Evolutionary conservation across 768 basidiomycete species (phyloP), one percentile per base, ranked within the genome.

Genomic region (Phanerochaete carnosa): DNA sequence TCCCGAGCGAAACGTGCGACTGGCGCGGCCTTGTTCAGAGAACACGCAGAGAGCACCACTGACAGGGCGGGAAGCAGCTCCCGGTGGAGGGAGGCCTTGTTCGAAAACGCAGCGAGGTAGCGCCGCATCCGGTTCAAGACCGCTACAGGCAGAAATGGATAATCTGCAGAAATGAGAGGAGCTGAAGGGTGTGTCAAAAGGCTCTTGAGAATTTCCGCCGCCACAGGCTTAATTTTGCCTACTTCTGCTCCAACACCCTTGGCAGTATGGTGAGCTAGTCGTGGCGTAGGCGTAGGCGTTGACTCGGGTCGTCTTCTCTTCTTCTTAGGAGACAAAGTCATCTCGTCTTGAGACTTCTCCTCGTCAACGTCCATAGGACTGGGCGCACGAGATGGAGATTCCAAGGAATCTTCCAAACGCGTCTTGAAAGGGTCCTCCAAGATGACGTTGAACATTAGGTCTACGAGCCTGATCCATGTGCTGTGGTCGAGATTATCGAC

Each of bases 21-120:
- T 2, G 82, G 79, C 8, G 77, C 68, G 45, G 80, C 83, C 60
- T 76, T 80, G 70, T 98, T 98, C 58, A 96, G 74, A 2, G 92
- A 83, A n/a, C 95, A 73, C 57, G 91, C 87, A 2, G 80, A 81
- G 8, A 98, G 82, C 1, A 87, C 80, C 2, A 86, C 78, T 57
- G 88, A 87, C 45, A 96, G 72, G 3, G 86, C 82, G 6, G 77
- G 73, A 23, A 98, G 77, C 50, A 89, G 90, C 65, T 94, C 84
- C 16, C 86, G 82, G 65, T 95, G 86, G 15, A 94, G 80, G 2
- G 90, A 89, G 1, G 91, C 90, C 66, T 97, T 94, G 9, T 76
- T 65, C 1, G 87, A 81, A 69, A 90, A 92, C 37, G 76, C 69
- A 16, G 77, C 75, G 43, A 98, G 79, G 69, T 95, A 92, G 13